Evolutionary conservation across 305 asterid genomes (phyloP).

Genomic region (Rubia balearica): DNA sequence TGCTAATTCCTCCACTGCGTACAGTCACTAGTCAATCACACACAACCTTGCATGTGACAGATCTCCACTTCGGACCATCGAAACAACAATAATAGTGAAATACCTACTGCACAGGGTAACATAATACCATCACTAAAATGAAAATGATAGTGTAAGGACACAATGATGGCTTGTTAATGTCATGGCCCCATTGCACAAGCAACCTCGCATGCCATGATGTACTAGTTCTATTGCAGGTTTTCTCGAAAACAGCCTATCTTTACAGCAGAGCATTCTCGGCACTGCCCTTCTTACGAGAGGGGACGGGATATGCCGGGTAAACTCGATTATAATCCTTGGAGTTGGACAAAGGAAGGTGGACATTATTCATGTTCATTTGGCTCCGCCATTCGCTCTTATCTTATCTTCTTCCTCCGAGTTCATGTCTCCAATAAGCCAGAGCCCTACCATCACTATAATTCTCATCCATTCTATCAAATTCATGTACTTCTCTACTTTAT

Average conservation of each 20-base stretch:
- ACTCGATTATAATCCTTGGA: background rate
- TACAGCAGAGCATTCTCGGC: too few species aligned
- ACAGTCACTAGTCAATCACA: background rate
- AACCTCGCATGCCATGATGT: conserved; percentile 1
- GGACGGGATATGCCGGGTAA: too few species aligned
- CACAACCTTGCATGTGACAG: conserved; percentile 13
- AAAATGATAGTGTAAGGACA: conserved; percentile 16
- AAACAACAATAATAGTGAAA: conserved; percentile 19
- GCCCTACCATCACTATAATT: conserved; percentile 2
- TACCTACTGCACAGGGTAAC: conserved; percentile 14
- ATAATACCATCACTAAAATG: background rate
- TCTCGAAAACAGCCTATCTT: background rate
- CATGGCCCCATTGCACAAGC: conserved; percentile 6
- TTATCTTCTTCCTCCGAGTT: background rate
- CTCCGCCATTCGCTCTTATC: background rate
- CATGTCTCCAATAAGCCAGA: conserved; percentile 10
- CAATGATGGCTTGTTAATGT: conserved; percentile 19
- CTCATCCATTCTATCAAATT: background rate
- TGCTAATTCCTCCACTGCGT: background rate
- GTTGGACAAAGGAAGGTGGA: background rate
- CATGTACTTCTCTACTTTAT: conserved; percentile 1
- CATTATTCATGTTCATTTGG: conserved; percentile 1
- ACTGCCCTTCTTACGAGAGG: too few species aligned
- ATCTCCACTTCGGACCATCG: conserved; percentile 6
- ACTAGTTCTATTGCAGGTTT: background rate